These are phyloP conservation scores for Podospora anserina DNA, from an alignment of 495 filamentous ascomycete species.

Conservation along the genomic window DNA sequence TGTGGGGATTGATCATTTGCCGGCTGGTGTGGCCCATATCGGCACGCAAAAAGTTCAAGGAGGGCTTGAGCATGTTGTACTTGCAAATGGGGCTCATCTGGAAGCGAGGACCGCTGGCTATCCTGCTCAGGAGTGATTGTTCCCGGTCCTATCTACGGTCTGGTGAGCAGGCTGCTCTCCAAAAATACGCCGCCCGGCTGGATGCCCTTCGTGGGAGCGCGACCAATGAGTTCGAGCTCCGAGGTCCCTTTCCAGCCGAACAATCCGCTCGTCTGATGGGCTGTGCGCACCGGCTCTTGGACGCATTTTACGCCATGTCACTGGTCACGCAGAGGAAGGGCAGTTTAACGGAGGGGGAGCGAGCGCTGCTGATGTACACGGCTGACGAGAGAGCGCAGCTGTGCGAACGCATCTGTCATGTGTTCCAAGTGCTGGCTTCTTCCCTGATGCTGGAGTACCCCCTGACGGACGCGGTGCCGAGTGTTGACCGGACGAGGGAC, in stretches of 20 bases:
- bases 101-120: slow-evolving; percentile 87
- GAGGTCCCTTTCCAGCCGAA: slow-evolving; percentile 73
- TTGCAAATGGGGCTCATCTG: slow-evolving; percentile 93
- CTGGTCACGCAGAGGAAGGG: slow-evolving; percentile 81
- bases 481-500: slow-evolving; percentile 73
- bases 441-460: slow-evolving; percentile 93
- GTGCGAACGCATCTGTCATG: slow-evolving; percentile 82
- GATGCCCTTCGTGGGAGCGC: slow-evolving; percentile 73
- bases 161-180: slow-evolving; percentile 69
- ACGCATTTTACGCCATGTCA: slow-evolving; percentile 94
- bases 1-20: slow-evolving; percentile 92
- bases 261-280: slow-evolving; percentile 68
- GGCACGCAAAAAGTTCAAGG: slow-evolving; percentile 78
- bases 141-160: slow-evolving; percentile 72
- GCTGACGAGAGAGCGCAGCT: slow-evolving; percentile 73
- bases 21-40: slow-evolving; percentile 90
- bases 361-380: slow-evolving; percentile 73
- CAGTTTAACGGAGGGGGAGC: slow-evolving; percentile 72
- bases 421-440: slow-evolving; percentile 88
- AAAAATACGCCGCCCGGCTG: slow-evolving; percentile 59
- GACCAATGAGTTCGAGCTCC: slow-evolving; percentile 74
- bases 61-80: slow-evolving; percentile 81
- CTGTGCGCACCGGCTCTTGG: slow-evolving; percentile 77
- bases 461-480: slow-evolving; percentile 80
- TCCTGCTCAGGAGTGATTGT: slow-evolving; percentile 54